Evolutionary conservation across 2,329 filamentous ascomycete genomes (phyloP).

Genomic region (Nemania diffusa): DNA sequence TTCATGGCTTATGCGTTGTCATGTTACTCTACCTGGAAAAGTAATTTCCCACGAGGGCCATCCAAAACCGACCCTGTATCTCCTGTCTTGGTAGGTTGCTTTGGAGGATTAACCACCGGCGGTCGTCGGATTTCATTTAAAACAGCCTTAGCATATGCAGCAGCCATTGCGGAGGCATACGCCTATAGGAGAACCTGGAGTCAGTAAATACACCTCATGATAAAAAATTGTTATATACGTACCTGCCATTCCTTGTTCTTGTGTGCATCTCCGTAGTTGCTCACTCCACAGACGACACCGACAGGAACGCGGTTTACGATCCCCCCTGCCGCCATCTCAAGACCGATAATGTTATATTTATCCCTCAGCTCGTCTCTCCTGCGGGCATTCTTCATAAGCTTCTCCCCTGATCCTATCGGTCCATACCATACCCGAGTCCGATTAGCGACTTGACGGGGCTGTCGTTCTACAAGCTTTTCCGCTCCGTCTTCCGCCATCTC

Average conservation of each 20-base stretch:
- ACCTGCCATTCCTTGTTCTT: slow-evolving; percentile 28
- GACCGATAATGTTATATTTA: slow-evolving; percentile 19
- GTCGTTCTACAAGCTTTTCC: background rate
- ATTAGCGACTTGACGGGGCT: background rate
- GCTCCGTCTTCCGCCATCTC: background rate
- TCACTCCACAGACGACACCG: slow-evolving; percentile 23
- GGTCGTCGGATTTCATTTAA: slow-evolving; percentile 8
- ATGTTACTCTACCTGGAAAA: background rate
- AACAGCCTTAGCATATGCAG: slow-evolving; percentile 25
- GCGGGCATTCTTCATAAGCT: slow-evolving; percentile 9
- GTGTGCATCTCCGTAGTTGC: slow-evolving; percentile 24
- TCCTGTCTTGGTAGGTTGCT: background rate
- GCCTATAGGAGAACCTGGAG: background rate
- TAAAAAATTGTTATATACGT: background rate
- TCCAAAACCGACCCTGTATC: background rate
- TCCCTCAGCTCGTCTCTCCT: slow-evolving; percentile 20
- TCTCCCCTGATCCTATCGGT: slow-evolving; percentile 25
- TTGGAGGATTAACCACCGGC: background rate
- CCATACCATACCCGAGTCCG: slow-evolving; percentile 27
- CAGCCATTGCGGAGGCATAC: slow-evolving; percentile 28
- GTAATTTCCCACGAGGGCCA: slow-evolving; percentile 1
- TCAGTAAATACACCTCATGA: background rate
- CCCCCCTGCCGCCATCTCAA: slow-evolving; percentile 29
- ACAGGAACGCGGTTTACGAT: slow-evolving; percentile 21
- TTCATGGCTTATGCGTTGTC: background rate